A percentile compares a stretch with the other conserved stretches of the same genome.
These are phyloP conservation scores for Strobilomyces dryophilus DNA, from an alignment of 768 basidiomycete species.

Conservation along the genomic window DNA sequence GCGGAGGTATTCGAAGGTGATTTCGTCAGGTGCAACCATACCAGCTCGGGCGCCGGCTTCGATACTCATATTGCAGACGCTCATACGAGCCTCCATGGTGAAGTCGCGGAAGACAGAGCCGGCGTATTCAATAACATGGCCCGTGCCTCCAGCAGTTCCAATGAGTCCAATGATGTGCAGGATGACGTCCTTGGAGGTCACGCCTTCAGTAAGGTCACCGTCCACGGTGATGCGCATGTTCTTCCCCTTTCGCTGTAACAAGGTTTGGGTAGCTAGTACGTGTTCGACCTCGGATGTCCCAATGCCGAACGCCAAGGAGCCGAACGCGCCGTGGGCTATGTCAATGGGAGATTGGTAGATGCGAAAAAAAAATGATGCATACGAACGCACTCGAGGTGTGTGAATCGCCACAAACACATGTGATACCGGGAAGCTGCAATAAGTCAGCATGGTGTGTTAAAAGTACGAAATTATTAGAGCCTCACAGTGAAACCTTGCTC, in stretches of 20 bases:
- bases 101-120: slow-evolving; percentile 83
- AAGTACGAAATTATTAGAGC: neutral
- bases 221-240: slow-evolving; percentile 92
- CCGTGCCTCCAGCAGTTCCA: slow-evolving; percentile 91
- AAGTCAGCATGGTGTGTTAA: neutral
- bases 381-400: slow-evolving; percentile 77
- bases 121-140: slow-evolving; percentile 87
- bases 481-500: slow-evolving; percentile 88
- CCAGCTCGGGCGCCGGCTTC: slow-evolving; percentile 91
- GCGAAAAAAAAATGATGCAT: neutral
- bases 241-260: slow-evolving; percentile 83
- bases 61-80: slow-evolving; percentile 93
- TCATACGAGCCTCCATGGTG: slow-evolving; percentile 90
- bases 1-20: slow-evolving; percentile 80
- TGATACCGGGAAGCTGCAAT: slow-evolving; percentile 64
- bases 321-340: slow-evolving; percentile 86
- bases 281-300: slow-evolving; percentile 95
- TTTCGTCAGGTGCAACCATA: slow-evolving; percentile 88
- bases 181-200: slow-evolving; percentile 87
- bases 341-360: slow-evolving; percentile 1
- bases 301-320: slow-evolving; percentile 89
- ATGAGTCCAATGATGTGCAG: slow-evolving; percentile 88
- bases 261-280: slow-evolving; percentile 87
- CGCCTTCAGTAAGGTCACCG: slow-evolving; percentile 74
- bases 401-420: slow-evolving; percentile 89